Base-by-base conservation (phyloP, 2,329 filamentous ascomycete species). In the Podosphaera aphanis region DNA sequence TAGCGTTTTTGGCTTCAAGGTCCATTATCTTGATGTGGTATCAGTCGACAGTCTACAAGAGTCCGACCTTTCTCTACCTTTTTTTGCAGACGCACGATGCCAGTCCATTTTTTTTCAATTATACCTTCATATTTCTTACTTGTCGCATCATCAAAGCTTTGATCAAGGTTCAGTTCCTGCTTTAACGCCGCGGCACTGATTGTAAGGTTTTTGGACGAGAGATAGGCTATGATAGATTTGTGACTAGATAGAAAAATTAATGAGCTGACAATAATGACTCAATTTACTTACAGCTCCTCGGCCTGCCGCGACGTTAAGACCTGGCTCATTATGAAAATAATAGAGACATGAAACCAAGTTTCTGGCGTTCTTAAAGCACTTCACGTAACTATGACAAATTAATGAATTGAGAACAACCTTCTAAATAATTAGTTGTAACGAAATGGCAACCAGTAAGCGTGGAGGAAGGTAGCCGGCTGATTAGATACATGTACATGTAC, bases 21-120 rank as follows among this genome's bases (percentile, higher is more conserved):
- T 95, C 88, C 76, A 94, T 84, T 58, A 94, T 92, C 83, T 92
- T 46, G 23, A 33, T 21, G 23, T 25, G n/a, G n/a, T 36, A 20
- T 46, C 38, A 46, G 27, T 36, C 35, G 13, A 41, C 19, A 41
- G 35, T 40, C 42, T 43, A 36, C 36, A 29, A 27, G 23, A 45
- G 16, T 31, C 44, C 33, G 19, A 27, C 13, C 31, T 44, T 42
- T 44, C 51, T 42, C 62, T 63, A 81, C 83, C 81, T 93, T 95
- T 64, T 93, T 94, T 64, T 95, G 88, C 61, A 95, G 63, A 50
- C 88, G 73, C 56, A 94, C 85, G 23, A 95, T 81, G 56, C 84
- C 90, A 18, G 88, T 95, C 88, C 88, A 95, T 68, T 95, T 95
- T 73, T 93, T 94, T 69, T 95, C 88, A 53, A 95, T 64, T 23